Conservation (phyloP, 768 basidiomycete species). For the Neoboletus magnificus region DNA sequence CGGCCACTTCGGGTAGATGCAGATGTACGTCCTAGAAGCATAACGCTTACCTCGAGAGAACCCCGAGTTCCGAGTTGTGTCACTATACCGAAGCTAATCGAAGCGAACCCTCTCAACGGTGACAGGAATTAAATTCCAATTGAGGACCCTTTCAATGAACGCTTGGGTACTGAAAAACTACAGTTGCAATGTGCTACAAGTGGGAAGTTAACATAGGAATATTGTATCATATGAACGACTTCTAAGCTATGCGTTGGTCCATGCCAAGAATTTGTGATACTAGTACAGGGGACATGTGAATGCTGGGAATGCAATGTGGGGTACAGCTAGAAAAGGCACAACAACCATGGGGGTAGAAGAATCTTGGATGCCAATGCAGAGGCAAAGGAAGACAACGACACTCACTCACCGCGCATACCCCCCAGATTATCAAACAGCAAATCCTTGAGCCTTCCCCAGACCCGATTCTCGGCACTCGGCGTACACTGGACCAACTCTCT, state of each 20-base stretch:
- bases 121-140: constrained; percentile 2
- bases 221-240: constrained; percentile 13
- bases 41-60: constrained; percentile 2
- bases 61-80: constrained; percentile 14
- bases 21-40: constrained; percentile 16
- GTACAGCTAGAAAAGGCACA: constrained; percentile 11
- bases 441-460: constrained; percentile 30
- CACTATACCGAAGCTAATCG: constrained; percentile 8
- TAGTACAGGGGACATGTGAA: constrained; percentile 24
- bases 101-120: neutral
- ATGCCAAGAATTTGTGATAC: constrained; percentile 18
- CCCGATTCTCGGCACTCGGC: constrained; percentile 16
- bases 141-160: constrained; percentile 4
- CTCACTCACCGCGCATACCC: constrained; percentile 21
- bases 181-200: constrained; percentile 20
- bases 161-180: constrained; percentile 12
- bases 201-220: constrained; percentile 19
- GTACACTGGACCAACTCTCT: constrained; percentile 15
- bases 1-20: constrained; percentile 15
- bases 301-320: constrained; percentile 22
- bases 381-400: neutral
- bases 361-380: constrained; percentile 4
- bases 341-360: constrained; percentile 1
- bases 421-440: constrained; percentile 28
- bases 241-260: constrained; percentile 27